Conservation (phyloP, 805 yeast genomes). For the Zygosaccharomyces rouxii region DNA sequence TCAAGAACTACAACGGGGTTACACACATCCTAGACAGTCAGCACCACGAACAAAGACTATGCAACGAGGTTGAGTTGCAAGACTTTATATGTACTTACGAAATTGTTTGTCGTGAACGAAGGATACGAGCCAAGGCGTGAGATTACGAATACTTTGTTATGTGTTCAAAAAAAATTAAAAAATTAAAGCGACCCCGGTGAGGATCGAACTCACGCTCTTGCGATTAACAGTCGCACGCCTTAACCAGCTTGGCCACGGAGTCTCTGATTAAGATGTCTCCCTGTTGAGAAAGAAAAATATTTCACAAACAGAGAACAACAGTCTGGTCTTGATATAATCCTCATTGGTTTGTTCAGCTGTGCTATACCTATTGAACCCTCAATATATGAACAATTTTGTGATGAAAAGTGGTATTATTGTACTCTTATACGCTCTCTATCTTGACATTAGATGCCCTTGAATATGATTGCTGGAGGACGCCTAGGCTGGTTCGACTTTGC, state of each 20-base stretch:
- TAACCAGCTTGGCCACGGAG: conserved; percentile 53
- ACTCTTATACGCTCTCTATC: too few species aligned
- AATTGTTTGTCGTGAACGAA: neutral
- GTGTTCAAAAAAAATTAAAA: conserved; percentile 5
- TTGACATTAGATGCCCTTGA: too few species aligned
- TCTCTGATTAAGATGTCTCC: too few species aligned
- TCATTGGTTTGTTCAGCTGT: too few species aligned
- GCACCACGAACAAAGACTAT: neutral
- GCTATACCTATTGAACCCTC: too few species aligned
- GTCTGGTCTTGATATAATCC: too few species aligned
- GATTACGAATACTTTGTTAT: neutral
- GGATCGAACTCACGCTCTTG: conserved; percentile 56
- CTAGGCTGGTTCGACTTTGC: too few species aligned
- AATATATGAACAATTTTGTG: too few species aligned
- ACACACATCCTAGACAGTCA: neutral
- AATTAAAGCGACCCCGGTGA: conserved; percentile 45
- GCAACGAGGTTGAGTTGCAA: neutral
- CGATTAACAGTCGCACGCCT: conserved; percentile 58
- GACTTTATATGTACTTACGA: neutral
- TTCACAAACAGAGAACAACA: too few species aligned
- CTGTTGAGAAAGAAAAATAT: too few species aligned
- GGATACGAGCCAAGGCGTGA: neutral
- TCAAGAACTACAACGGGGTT: neutral
- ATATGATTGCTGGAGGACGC: too few species aligned
- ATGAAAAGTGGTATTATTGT: too few species aligned